These are phyloP conservation scores for Sicyos edulis DNA, from an alignment of 306 rosid genomes.

Conservation along the genomic window DNA sequence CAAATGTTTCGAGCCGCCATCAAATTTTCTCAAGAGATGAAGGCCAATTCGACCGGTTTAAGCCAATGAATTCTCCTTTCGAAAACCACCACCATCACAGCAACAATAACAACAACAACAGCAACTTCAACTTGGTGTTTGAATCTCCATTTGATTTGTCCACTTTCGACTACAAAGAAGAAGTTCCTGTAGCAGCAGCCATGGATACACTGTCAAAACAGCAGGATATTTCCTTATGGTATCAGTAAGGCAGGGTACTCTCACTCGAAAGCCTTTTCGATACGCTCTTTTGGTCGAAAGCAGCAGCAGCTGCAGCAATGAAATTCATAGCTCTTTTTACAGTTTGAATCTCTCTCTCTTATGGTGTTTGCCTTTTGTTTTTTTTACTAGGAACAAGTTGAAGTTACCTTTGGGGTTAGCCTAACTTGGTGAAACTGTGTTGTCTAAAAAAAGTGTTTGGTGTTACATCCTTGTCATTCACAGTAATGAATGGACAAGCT, in stretches of 20 bases:
- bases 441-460: not conserved
- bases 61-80: conserved; percentile 35
- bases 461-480: conserved; percentile 4
- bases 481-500: no score
- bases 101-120: conserved; percentile 30
- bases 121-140: conserved; percentile 37
- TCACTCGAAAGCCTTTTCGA: not conserved
- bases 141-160: conserved; percentile 47
- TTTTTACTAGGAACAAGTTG: conserved; percentile 14
- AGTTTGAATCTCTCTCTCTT: conserved; percentile 9
- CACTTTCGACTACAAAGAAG: conserved; percentile 47
- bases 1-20: conserved; percentile 31
- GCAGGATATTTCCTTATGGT: conserved; percentile 49
- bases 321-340: conserved; percentile 3
- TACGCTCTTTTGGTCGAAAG: not conserved
- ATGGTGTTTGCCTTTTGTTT: not conserved
- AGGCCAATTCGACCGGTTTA: conserved; percentile 46
- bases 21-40: conserved; percentile 38
- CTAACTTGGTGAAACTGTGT: conserved; percentile 14
- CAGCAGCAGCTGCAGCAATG: conserved; percentile 20
- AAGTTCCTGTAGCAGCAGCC: conserved; percentile 35
- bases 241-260: conserved; percentile 28
- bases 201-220: conserved; percentile 40
- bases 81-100: conserved; percentile 33
- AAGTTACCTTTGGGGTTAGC: conserved; percentile 16